phyloP scores from a whole-genome alignment of 805 yeast genomes.

The Candida mattraensis region DNA sequence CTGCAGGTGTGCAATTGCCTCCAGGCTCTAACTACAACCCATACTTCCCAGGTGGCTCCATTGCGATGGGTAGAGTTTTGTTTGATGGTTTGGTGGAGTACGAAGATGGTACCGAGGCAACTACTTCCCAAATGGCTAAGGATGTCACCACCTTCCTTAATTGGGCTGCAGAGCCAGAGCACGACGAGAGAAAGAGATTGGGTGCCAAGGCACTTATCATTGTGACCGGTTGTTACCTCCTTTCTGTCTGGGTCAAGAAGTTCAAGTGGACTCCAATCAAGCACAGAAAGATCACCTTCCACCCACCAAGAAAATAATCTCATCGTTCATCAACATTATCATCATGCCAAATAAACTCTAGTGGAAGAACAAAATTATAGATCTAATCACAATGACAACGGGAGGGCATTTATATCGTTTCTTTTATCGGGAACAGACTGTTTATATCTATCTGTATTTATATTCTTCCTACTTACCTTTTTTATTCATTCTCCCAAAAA shows the following conservation, averaged over 20 bases:
- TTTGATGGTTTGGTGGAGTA: constrained; percentile 97
- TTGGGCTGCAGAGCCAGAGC: constrained; percentile 99
- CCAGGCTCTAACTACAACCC: constrained; percentile 98
- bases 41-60: constrained; percentile 99
- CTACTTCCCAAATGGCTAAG: constrained; percentile 99
- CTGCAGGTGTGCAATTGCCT: constrained; percentile 93
- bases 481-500: constrained; percentile 1
- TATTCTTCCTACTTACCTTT: constrained; percentile 6
- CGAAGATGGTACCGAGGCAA: constrained; percentile 98
- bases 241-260: constrained; percentile 90
- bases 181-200: constrained; percentile 94
- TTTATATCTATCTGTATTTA: constrained; percentile 12
- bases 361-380: constrained; percentile 3
- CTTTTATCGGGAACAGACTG: constrained; percentile 1
- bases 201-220: constrained; percentile 91
- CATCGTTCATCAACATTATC: no score
- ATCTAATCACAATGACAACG: constrained; percentile 2
- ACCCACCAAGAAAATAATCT: constrained; percentile 79
- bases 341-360: no score
- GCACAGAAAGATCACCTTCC: constrained; percentile 90
- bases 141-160: constrained; percentile 93
- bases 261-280: constrained; percentile 98
- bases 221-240: constrained; percentile 72
- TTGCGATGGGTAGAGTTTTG: constrained; percentile 98
- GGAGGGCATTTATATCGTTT: constrained; percentile 1